Evolutionary conservation across 2,329 filamentous ascomycete species (phyloP), one percentile per base, ranked within the genome.

Genomic region (Venturia pyrina): DNA sequence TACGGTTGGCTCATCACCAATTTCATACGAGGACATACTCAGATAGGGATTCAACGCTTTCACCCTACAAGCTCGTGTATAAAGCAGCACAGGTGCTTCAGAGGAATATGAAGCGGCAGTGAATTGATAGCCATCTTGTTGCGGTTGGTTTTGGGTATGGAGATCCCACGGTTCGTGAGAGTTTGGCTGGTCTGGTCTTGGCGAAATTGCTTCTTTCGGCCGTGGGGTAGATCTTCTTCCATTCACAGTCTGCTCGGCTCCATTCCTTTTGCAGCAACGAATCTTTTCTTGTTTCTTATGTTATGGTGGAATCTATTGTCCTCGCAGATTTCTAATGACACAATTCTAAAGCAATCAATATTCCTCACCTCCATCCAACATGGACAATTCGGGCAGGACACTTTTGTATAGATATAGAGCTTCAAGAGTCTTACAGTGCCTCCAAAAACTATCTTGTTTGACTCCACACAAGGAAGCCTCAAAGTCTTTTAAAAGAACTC

Each of bases 1-100:
- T 46, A 83, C 72, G 50, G 77, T 74, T 28, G 77, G 76, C n/a
- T 65, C 65, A 34, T 70, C 68, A 46, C 65, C 63, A 41, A 34
- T 15, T 43, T 28, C 24, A 28, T 62, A 44, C 40, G 40, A 62
- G 1, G 40, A 24, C 60, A 62, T 62, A 2, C n/a, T 37, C 15
- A 28, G 28, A 59, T n/a, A 11, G 19, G 3, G 21, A 8, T 53
- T 28, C 13, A 10, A 53, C 3, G 5, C 8, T 15, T 37, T 37
- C 32, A 37, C 15, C 37, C 32, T 37, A 3, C 11, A 5, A 59
- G 13, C 53, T 15, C 53, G 17, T 28, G 3, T 37, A 15, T 2
- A 40, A 3, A 17, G 28, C 32, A 37, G 15, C 8, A 8, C 6
- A 8, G 37, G 15, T n/a, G 32, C 32, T 59, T 37, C 53, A 59